phyloP scores from a whole-genome alignment of 306 rosid genomes.

The Phaseolus lunatus region DNA sequence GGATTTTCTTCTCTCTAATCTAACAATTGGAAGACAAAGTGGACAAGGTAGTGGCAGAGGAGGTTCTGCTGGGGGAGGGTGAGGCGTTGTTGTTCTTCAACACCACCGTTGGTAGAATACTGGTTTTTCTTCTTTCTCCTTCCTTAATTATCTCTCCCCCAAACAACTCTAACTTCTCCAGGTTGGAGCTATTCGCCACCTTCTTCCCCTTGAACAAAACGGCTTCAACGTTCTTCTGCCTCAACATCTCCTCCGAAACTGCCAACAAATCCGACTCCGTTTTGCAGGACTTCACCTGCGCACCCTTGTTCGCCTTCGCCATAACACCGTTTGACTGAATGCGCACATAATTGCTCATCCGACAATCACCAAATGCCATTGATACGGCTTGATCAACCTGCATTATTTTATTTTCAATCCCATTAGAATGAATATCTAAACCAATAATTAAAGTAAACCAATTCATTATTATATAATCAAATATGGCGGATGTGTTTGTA shows the following conservation, averaged over 20 bases:
- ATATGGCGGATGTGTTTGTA: constrained; percentile 30
- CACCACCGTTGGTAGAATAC: constrained; percentile 68
- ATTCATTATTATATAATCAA: background rate
- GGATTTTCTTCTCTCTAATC: constrained; percentile 31
- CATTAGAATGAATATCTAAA: constrained; percentile 32
- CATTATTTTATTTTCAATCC: constrained; percentile 11
- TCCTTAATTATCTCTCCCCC: constrained; percentile 75
- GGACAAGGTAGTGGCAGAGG: constrained; percentile 86
- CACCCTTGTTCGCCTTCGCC: constrained; percentile 23
- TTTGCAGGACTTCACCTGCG: constrained; percentile 33
- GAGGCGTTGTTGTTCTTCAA: constrained; percentile 64
- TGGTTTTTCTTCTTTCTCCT: constrained; percentile 74
- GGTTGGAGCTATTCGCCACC: constrained; percentile 64
- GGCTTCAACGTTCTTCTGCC: constrained; percentile 79
- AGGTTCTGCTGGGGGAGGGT: constrained; percentile 86
- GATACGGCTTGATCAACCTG: constrained; percentile 97
- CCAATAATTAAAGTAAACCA: constrained; percentile 45
- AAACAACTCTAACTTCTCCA: constrained; percentile 74
- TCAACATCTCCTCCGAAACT: constrained; percentile 65
- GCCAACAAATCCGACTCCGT: constrained; percentile 57
- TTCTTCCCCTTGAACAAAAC: constrained; percentile 77
- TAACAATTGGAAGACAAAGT: constrained; percentile 64
- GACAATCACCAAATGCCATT: constrained; percentile 80
- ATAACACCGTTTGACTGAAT: constrained; percentile 71
- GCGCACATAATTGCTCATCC: constrained; percentile 72